Percentiles rank a stretch among this genome's conserved stretches.
phyloP scores from a whole-genome alignment of 345 rosid genomes.

The Iberis pinnata region DNA sequence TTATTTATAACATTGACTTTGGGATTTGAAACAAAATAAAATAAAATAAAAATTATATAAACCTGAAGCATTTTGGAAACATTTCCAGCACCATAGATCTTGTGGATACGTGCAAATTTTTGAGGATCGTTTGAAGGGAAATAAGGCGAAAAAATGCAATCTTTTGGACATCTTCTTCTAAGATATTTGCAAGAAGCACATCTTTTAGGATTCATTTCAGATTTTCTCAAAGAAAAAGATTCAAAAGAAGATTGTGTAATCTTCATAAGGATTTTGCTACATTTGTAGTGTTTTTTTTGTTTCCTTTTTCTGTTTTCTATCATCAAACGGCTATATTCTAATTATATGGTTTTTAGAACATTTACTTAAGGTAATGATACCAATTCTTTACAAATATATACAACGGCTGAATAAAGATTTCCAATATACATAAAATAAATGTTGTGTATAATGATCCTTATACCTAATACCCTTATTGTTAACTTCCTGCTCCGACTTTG shows the following conservation, averaged over 20 bases:
- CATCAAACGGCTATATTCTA: slow-evolving; percentile 26
- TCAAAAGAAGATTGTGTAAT: slow-evolving; percentile 19
- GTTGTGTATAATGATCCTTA: too few species aligned
- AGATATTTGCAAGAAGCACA: slow-evolving; percentile 67
- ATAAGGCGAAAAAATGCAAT: slow-evolving; percentile 62
- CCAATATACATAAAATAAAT: too few species aligned
- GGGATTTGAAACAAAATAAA: slow-evolving; percentile 7
- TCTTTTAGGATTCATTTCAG: slow-evolving; percentile 31
- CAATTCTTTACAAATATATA: too few species aligned
- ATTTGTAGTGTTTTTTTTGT: slow-evolving; percentile 10
- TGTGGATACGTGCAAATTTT: slow-evolving; percentile 53
- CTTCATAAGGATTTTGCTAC: slow-evolving; percentile 6
- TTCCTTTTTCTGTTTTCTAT: slow-evolving; percentile 18
- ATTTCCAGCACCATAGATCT: slow-evolving; percentile 71
- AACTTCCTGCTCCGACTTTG: too few species aligned
- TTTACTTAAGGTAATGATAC: slow-evolving; percentile 18
- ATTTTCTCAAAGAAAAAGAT: slow-evolving; percentile 12
- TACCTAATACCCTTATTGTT: too few species aligned
- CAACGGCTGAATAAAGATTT: too few species aligned
- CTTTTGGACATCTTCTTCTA: slow-evolving; percentile 59
- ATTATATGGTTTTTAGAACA: neutral
- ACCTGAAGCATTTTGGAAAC: slow-evolving; percentile 68
- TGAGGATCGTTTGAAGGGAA: slow-evolving; percentile 50
- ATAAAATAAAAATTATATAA: neutral
- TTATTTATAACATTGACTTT: neutral